Base-by-base conservation (phyloP, 345 rosid genomes). In the Litchi chinensis region DNA sequence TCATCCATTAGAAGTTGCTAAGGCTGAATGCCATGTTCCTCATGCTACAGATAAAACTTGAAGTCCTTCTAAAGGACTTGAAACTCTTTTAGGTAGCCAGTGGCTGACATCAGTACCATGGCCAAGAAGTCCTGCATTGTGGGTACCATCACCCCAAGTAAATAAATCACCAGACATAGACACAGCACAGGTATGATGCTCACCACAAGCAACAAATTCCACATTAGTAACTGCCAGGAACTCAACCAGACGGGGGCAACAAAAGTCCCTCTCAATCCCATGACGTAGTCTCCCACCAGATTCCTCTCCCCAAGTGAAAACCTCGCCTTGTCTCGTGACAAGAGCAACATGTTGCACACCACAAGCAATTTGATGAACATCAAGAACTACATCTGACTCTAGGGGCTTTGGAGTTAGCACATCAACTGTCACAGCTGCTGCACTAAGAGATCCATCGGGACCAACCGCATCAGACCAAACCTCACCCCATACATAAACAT, bases 231-330 rank as follows among this genome's bases (percentile, higher is more conserved):
- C 82, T 48, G 99, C 97, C 68, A 95, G 87, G 79, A 86, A 89
- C 70, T 95, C 98, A 18, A 95, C 99, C 56, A 95, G 96, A 75
- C 67, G 88, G 21, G 99, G 99, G 62, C 86, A 88, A 79, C 92
- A 87, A 59, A 88, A 83, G 70, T 94, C 93, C 0, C 78, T 85
- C 75, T 93, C 91, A 39, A 82, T 78, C 74, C 98, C 99, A 85
- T 93, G 98, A 56, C 98, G 98, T 60, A 95, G 97, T 85, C 97
- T 89, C 32, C 99, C 99, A n/a, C 97, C 97, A 74, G 87, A 88
- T 87, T 93, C 99, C 85, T 93, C 98, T 59, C 98, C 99, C 99
- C 99, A 95, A 18, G 99, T 90, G 85, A 93, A 95, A 46, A 93
- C 95, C 84, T 95, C 97, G 16, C 99, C 99, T 85, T 95, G 99